Conservation (phyloP, 768 basidiomycete species). For the Trametes cubensis region DNA sequence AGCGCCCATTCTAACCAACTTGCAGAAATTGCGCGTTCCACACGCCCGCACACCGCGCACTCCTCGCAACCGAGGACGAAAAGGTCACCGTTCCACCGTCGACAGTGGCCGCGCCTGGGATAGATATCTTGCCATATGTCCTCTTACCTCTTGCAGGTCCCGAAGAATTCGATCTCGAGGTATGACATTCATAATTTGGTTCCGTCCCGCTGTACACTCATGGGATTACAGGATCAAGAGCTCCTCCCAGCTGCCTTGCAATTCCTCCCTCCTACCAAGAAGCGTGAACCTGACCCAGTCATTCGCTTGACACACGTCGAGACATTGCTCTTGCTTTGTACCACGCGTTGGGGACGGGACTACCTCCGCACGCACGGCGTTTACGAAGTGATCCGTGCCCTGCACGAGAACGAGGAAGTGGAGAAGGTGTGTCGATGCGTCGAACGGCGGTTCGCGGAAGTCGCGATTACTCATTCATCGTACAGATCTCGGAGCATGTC, state of each 20-base stretch:
- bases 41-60: conserved; percentile 64
- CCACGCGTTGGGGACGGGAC: conserved; percentile 87
- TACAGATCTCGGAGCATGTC: conserved; percentile 82
- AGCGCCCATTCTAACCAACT: conserved; percentile 23
- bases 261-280: conserved; percentile 84
- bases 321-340: conserved; percentile 84
- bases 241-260: conserved; percentile 82
- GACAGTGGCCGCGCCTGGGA: conserved; percentile 63
- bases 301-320: conserved; percentile 88
- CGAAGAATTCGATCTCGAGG: conserved; percentile 93
- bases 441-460: background rate
- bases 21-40: conserved; percentile 81
- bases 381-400: conserved; percentile 79
- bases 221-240: conserved; percentile 73
- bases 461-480: background rate
- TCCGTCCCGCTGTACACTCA: background rate
- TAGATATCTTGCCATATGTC: conserved; percentile 83
- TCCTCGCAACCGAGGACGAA: conserved; percentile 67
- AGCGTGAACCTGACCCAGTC: conserved; percentile 74
- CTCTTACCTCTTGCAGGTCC: conserved; percentile 91
- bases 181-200: conserved; percentile 33
- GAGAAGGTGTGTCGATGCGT: conserved; percentile 59
- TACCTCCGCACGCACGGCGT: conserved; percentile 78
- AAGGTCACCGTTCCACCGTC: conserved; percentile 61
- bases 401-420: conserved; percentile 78